Evolutionary conservation across 148 eudicot genomes (phyloP).

Genomic region (Mesembryanthemum crystallinum): DNA sequence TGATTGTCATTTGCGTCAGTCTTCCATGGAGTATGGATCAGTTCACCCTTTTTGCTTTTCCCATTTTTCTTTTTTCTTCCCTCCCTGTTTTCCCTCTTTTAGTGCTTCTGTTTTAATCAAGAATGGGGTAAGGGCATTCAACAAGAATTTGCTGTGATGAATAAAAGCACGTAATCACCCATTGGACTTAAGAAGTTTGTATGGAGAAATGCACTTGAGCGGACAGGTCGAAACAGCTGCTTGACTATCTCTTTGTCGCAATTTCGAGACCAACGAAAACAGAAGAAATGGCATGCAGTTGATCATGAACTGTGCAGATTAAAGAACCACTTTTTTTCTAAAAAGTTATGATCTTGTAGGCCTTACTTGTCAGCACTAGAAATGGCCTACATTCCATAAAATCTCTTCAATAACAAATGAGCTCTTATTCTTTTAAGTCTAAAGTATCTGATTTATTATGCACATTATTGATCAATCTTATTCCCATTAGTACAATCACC

Average conservation of each 20-base stretch:
- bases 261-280: not conserved
- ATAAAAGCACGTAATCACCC: not conserved
- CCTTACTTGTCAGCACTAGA: not conserved
- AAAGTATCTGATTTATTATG: not conserved
- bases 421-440: not conserved
- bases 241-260: not conserved
- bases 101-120: not conserved
- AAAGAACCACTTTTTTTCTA: not conserved
- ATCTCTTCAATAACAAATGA: too few relatives aligned
- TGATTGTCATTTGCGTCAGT: conserved; percentile 30
- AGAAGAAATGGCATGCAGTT: not conserved
- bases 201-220: conserved; percentile 4
- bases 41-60: conserved; percentile 16
- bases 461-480: too few relatives aligned
- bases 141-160: not conserved
- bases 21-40: conserved; percentile 36
- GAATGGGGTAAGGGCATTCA: not conserved
- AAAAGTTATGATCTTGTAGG: not conserved
- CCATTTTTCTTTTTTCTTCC: not conserved
- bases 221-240: not conserved
- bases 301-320: not conserved
- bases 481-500: not conserved
- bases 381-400: not conserved
- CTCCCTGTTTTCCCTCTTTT: not conserved
- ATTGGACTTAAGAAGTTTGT: conserved; percentile 3